These are phyloP conservation scores for Immersiporthe knoxdaviesiana DNA, from an alignment of 2,329 filamentous ascomycete species.

Conservation along the genomic window DNA sequence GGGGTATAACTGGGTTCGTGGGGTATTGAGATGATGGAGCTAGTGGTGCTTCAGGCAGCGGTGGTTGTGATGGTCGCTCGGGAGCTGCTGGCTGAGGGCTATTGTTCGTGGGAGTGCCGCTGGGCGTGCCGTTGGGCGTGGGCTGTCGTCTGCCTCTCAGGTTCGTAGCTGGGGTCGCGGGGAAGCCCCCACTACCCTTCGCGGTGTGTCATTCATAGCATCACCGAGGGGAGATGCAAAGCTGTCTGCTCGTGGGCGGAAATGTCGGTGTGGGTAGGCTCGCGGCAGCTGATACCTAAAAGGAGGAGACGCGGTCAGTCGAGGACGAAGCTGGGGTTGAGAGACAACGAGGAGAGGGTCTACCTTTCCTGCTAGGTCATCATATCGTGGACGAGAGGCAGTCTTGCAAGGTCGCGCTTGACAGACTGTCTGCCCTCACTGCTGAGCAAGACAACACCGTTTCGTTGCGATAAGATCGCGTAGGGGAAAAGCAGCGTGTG, in stretches of 20 bases:
- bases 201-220: constrained; percentile 30
- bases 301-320: constrained; percentile 13
- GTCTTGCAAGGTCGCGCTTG: constrained; percentile 9
- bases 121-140: constrained; percentile 17
- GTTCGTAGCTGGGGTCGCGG: constrained; percentile 30
- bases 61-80: constrained; percentile 9
- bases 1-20: constrained; percentile 72
- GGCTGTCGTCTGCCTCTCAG: constrained; percentile 29
- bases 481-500: not conserved
- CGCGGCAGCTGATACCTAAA: constrained; percentile 29
- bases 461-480: not conserved
- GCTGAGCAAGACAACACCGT: not conserved
- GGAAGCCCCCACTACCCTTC: constrained; percentile 29
- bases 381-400: constrained; percentile 23
- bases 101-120: not conserved
- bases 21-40: constrained; percentile 46
- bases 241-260: constrained; percentile 7
- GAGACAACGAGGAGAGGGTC: not conserved
- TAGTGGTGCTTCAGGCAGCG: constrained; percentile 43
- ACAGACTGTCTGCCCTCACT: not conserved
- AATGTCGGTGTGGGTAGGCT: constrained; percentile 21
- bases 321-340: not conserved
- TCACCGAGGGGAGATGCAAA: constrained; percentile 20
- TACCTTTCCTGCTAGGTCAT: constrained; percentile 30
- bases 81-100: constrained; percentile 9